Evolutionary conservation across 2,329 filamentous ascomycete genomes (phyloP), one percentile per base, ranked within the genome.

Genomic region (Phaeosphaeria sp.): DNA sequence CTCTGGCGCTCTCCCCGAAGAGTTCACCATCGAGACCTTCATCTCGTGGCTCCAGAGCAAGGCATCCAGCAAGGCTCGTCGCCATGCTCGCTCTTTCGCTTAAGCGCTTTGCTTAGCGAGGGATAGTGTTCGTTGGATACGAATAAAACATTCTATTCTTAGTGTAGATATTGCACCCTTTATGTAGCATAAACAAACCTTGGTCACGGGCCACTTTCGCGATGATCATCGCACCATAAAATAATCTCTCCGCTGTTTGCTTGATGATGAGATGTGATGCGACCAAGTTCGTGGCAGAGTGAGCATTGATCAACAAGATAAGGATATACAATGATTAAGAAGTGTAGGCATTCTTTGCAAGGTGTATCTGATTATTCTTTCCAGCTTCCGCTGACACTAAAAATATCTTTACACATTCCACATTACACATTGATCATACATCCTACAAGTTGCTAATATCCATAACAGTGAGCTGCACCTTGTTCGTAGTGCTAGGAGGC

Each of bases 1-100:
- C 44, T 53, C 55, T 24, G 56, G 47, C 47, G 55, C 45, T 7
- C 64, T 73, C 11, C 69, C 74, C 48, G 58, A 68, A 60, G 66
- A 64, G 56, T 77, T 74, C 69, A 77, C 73, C 46, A 51, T 74
- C 44, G 66, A 73, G 42, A 69, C 69, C 22, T 73, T 77, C 61
- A 72, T 76, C 53, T 56, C 66, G 1, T 76, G 73, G 73, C 66
- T 77, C 46, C 65, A 73, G 67, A 60, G 64, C 45, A 65, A 68
- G 68, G 56, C 59, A 15, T 48, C 64, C 11, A 52, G 52, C 57
- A 69, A 70, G 59, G 63, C 62, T 45, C 68, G 71, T 56, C 72
- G 69, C 52, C 69, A 74, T 48, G 66, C 72, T 39, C 71, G 71
- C 54, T 51, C 65, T 45, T 63, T 73, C 52, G 60, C 61, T 18